A percentile compares a stretch with the other conserved stretches of the same genome.
Evolutionary conservation across 2,329 filamentous ascomycete genomes (phyloP).

Genomic region (Epichloe gansuensis): DNA sequence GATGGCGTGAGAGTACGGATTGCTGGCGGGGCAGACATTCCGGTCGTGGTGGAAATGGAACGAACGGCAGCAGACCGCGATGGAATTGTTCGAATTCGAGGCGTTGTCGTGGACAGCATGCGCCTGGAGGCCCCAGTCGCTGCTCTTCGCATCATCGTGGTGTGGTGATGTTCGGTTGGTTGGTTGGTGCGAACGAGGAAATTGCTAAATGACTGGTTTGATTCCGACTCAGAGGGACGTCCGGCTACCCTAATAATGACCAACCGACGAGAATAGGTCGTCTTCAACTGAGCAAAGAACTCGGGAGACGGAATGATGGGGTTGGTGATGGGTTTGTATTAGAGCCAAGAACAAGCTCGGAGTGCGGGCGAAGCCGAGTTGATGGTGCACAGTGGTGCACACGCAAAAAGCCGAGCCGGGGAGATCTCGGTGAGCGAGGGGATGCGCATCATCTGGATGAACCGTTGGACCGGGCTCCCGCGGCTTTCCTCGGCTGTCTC

Average conservation of each 20-base stretch:
- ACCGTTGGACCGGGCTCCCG: constrained; percentile 12
- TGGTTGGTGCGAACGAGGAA: not conserved
- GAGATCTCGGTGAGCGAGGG: not conserved
- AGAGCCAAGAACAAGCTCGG: not conserved
- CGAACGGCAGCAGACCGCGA: constrained; percentile 14
- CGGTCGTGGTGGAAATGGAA: constrained; percentile 19
- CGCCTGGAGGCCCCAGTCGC: constrained; percentile 20
- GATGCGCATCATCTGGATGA: constrained; percentile 5
- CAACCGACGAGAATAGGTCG: too few species aligned
- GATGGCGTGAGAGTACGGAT: constrained; percentile 18
- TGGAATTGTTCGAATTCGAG: constrained; percentile 8
- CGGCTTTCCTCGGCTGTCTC: constrained; percentile 25
- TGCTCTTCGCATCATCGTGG: constrained; percentile 22
- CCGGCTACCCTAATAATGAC: too few species aligned
- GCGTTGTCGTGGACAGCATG: constrained; percentile 11
- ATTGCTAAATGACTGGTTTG: too few species aligned
- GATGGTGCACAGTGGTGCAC: not conserved
- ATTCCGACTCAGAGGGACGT: too few species aligned
- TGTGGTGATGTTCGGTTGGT: not conserved
- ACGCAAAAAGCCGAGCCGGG: not conserved
- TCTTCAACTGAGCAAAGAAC: not conserved
- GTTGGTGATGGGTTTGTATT: not conserved
- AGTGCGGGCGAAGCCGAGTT: not conserved
- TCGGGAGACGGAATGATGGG: not conserved
- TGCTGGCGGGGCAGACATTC: constrained; percentile 17